Conservation (phyloP, 306 rosid species). For the Inga laurina region DNA sequence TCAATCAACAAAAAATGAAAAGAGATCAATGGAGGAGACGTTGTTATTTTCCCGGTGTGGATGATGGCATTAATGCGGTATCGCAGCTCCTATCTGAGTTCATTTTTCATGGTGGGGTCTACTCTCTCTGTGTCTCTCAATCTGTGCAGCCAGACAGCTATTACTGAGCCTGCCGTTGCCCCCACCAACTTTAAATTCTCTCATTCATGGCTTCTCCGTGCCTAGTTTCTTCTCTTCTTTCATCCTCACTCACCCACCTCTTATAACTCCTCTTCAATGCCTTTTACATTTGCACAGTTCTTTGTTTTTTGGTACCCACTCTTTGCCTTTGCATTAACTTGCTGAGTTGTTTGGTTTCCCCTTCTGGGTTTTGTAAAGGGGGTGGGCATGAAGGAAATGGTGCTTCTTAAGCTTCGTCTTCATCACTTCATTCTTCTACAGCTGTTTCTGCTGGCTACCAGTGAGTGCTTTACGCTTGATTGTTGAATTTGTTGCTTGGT, state of each 20-base stretch:
- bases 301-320: not conserved
- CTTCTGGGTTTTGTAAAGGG: not conserved
- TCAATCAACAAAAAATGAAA: too few relatives aligned
- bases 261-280: conserved; percentile 28
- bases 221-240: conserved; percentile 22
- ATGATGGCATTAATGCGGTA: conserved; percentile 69
- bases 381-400: conserved; percentile 48
- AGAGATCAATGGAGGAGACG: too few relatives aligned
- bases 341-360: not conserved
- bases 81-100: conserved; percentile 31
- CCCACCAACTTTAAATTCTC: conserved; percentile 66
- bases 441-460: conserved; percentile 37
- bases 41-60: too few relatives aligned
- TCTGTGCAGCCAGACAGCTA: conserved; percentile 61
- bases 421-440: conserved; percentile 23
- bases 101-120: conserved; percentile 47
- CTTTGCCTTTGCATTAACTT: not conserved
- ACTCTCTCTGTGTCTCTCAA: conserved; percentile 19
- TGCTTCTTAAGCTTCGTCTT: conserved; percentile 30
- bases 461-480: conserved; percentile 46
- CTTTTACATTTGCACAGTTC: conserved; percentile 20
- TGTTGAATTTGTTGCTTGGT: not conserved
- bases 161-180: conserved; percentile 50
- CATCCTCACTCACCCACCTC: conserved; percentile 21
- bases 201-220: conserved; percentile 62